phyloP scores from a whole-genome alignment of 208 protist genomes.

The Jaenimonas drosophilae region DNA sequence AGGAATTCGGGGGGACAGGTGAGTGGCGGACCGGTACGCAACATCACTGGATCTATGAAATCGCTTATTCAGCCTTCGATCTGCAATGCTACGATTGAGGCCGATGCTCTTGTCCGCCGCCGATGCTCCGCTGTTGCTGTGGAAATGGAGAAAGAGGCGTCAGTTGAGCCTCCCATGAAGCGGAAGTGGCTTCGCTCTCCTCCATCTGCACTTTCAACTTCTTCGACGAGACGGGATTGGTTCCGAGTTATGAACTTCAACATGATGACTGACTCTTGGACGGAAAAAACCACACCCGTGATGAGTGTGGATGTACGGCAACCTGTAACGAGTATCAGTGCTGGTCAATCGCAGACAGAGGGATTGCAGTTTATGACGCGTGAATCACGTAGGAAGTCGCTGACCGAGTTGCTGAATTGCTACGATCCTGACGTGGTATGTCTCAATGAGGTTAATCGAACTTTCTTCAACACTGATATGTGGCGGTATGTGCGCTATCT shows the following conservation, averaged over 20 bases:
- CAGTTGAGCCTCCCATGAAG: conserved; percentile 28
- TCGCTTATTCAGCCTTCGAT: too few relatives aligned
- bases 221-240: conserved; percentile 52
- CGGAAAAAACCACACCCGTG: conserved; percentile 3
- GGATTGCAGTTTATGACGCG: conserved; percentile 23
- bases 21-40: too few relatives aligned
- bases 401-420: conserved; percentile 40
- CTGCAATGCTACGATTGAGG: too few relatives aligned
- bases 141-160: conserved; percentile 1
- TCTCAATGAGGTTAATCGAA: conserved; percentile 73
- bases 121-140: too few relatives aligned
- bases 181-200: conserved; percentile 59
- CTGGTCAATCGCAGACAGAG: background rate
- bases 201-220: conserved; percentile 50
- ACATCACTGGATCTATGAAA: too few relatives aligned
- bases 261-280: conserved; percentile 65
- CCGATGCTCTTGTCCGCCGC: too few relatives aligned
- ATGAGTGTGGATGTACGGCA: conserved; percentile 29
- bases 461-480: conserved; percentile 55
- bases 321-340: background rate
- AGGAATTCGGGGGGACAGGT: too few relatives aligned
- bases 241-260: conserved; percentile 86
- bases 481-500: conserved; percentile 61
- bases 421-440: conserved; percentile 78
- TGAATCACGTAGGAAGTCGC: conserved; percentile 40